Evolutionary conservation across 139 green algal species (phyloP), one percentile per base, ranked within the genome.

Genomic region (Chlamydomonas schloesseri): DNA sequence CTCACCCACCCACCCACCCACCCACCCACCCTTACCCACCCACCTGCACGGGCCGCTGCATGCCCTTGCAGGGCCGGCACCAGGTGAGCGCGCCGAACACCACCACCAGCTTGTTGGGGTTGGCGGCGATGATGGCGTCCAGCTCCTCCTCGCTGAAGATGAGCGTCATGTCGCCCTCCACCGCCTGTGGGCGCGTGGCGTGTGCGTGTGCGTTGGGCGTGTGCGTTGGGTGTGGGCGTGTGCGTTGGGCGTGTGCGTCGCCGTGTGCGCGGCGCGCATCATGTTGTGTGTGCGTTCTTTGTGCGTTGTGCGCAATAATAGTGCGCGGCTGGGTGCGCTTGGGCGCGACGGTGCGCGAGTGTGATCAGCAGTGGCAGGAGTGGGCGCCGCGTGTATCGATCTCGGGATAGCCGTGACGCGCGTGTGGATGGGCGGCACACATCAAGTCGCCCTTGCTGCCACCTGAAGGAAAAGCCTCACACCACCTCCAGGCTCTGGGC

Each of bases 11-110:
- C 42, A 8, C 37, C 15, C 11, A 0, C 33, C 55, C 33, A 6
- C 28, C 29, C 28, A 6, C 62, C 28, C 64, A 21, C 64, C 29
- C 17, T 31, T 2, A 15, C 15, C 28, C 26, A 8, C 70, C 31
- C 71, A 87, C 81, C 81, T 87, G 83, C 72, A 83, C 72, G 29
- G 87, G 87, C n/a, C 87, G 87, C 81, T 90, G 87, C 69, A 93
- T 87, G 71, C 36, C 88, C 81, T 94, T 94, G 87, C 91, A 94
- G 10, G 91, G 91, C 58, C 91, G 73, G 87, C 91, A 94, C 91
- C 91, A 94, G 10, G 91, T 94, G 36, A 93, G 81, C 60, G 88
- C 89, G 15, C 74, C 77, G 70, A 90, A 94, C n/a, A 94, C 2
- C 37, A 93, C 82, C 50, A 91, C 82, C 73, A 92, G 46, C 87